Evolutionary conservation across 1,284 basidiomycete genomes (phyloP), one percentile per base, ranked within the genome.

Genomic region (Retiboletus flavoniger): DNA sequence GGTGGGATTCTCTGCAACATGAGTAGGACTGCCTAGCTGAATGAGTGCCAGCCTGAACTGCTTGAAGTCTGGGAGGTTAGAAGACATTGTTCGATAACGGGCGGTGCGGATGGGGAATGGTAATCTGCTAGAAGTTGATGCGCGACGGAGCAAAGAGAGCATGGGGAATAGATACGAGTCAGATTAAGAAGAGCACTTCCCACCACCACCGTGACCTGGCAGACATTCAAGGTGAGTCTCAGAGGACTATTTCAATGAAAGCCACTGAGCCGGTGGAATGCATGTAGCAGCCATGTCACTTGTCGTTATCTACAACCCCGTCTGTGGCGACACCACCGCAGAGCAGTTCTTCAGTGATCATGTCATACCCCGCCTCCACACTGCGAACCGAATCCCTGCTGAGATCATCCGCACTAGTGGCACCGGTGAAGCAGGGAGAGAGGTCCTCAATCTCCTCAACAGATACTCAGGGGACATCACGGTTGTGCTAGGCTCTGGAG

Each of bases 31-130:
- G 17, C 90, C 91, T 10, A 98, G 81, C 70, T 98, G 95, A 52
- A 96, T 83, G 49, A 97, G 78, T 0, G 93, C 91, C 52, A 98
- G 80, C 26, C 79, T 87, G 73, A 97, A 96, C 4, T 85, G 80
- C 63, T 83, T 86, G 70, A 91, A 78, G 2, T 67, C 49, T 3
- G 81, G 79, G 7, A 55, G 50, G 14, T 32, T 48, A 21, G 68
- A 59, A 24, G 69, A 49, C 72, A 73, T 74, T 24, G 50, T 36
- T 53, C 57, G 62, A 44, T 41, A 47, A 16, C 39, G 10, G 19
- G 44, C 7, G 16, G 28, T 19, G 19, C n/a, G 11, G 16, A 17
- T 31, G 24, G 11, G 29, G 38, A 40, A 28, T 13, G 47, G 38
- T 34, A 32, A 44, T 53, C 40, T 57, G 31, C 16, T 21, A 24